phyloP scores from a whole-genome alignment of 768 basidiomycete species.

The Dioszegia hungarica region DNA sequence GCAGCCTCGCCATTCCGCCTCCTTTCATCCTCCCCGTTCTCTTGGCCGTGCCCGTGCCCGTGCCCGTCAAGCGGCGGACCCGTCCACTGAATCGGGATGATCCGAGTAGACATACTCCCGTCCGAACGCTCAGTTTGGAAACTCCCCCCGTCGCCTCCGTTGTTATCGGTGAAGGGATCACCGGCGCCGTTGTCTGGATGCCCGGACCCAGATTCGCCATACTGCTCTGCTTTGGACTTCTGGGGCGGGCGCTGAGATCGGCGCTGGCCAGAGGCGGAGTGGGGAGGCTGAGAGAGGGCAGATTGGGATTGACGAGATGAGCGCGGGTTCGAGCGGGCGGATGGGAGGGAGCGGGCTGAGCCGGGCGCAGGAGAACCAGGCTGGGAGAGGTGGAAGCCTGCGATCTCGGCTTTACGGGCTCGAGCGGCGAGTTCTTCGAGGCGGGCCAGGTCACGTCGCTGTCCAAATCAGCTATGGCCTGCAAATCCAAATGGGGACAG shows the following conservation, averaged over 20 bases:
- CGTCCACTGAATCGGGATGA: conserved; percentile 46
- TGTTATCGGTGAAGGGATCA: conserved; percentile 38
- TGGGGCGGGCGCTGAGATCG: conserved; percentile 21
- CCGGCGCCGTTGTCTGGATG: conserved; percentile 9
- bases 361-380: conserved; percentile 29
- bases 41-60: too few species aligned
- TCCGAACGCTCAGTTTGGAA: conserved; percentile 21
- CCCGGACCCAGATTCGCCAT: conserved; percentile 30
- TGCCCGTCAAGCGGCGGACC: too few species aligned
- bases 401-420: conserved; percentile 42
- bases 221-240: conserved; percentile 34
- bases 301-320: conserved; percentile 9
- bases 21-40: conserved; percentile 16
- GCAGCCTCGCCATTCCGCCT: conserved; percentile 21
- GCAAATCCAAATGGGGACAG: too few species aligned
- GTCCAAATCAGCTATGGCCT: conserved; percentile 8
- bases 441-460: conserved; percentile 41
- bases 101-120: conserved; percentile 28
- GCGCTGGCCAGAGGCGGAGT: neutral
- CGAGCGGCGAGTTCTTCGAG: conserved; percentile 35
- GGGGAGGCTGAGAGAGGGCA: neutral
- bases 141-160: conserved; percentile 31
- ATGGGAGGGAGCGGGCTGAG: conserved; percentile 19
- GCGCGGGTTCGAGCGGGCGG: conserved; percentile 10
- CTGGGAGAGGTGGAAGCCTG: conserved; percentile 43